Evolutionary conservation across 345 rosid species (phyloP).

Genomic region (Mercurialis annua): DNA sequence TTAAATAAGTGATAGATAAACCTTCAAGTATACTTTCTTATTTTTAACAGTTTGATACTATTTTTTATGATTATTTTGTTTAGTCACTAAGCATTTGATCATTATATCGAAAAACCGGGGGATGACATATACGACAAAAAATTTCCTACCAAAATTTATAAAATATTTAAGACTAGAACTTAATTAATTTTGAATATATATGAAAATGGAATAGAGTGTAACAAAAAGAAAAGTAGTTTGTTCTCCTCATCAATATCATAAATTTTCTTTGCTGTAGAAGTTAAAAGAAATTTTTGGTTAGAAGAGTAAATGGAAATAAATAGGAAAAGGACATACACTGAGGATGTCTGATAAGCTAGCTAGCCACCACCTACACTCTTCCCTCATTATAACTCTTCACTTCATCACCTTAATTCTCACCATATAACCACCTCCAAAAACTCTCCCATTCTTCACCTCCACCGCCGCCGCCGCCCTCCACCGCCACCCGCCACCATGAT

Average conservation of each 20-base stretch:
- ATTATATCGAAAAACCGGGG: too few species aligned
- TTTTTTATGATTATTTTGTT: too few species aligned
- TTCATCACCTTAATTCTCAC: neutral
- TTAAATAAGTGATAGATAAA: too few species aligned
- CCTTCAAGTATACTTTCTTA: too few species aligned
- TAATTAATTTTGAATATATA: too few species aligned
- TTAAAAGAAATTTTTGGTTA: neutral
- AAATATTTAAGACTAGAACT: too few species aligned
- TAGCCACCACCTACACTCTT: neutral
- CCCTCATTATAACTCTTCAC: neutral
- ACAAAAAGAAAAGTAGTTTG: too few species aligned
- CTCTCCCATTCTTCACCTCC: neutral
- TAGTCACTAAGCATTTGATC: too few species aligned
- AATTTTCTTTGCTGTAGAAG: neutral
- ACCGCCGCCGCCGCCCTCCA: neutral
- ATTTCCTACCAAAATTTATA: too few species aligned
- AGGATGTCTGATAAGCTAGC: neutral
- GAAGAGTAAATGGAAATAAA: conserved; percentile 8
- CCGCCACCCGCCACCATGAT: neutral
- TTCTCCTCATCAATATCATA: neutral
- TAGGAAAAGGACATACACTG: conserved; percentile 2
- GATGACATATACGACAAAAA: too few species aligned
- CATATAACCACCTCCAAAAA: neutral
- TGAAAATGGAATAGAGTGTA: too few species aligned
- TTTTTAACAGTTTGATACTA: too few species aligned